Evolutionary conservation across 805 yeast species (phyloP), one percentile per base, ranked within the genome.

Genomic region (Candida quercuum): DNA sequence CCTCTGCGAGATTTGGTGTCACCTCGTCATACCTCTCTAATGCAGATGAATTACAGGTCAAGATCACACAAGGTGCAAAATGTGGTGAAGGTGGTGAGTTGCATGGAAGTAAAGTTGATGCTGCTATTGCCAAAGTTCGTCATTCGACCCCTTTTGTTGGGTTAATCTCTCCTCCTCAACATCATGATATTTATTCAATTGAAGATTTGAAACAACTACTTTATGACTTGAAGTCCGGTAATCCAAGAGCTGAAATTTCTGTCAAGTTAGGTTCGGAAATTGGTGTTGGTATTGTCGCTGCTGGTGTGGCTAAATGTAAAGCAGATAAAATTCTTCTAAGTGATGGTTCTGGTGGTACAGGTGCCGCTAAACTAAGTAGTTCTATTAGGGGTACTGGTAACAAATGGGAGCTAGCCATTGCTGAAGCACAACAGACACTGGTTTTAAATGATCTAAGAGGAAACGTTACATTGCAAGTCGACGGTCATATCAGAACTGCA

Each of bases 281-380:
- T 42, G 99, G 99, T 69, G 98, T 91, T 38, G 99, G 99, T 71
- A 88, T 93, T 57, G 91, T 93, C 59, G 98, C 98, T 20, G 87
- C 97, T 31, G 99, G 99, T 75, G 99, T 91, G 21, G 98, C 98
- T 43, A 91, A 91, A 68, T 99, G 99, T 15, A 94, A 93, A 59
- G 96, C 98, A 12, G 98, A 93, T 60, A 96, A 91, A 59, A 84
- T 91, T 55, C 74, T 91, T 59, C 86, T 91, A 47, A 86, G 96
- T 43, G 98, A 98, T 56, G 97, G 94, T 58, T 98, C 91, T 64
- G 99, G 99, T 76, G 99, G 99, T 71, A 91, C 99, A 41, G 99
- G 99, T 80, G 99, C 99, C 42, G 91, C 96, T 42, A 78, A 94
- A 63, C 10, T 29, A 17, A 86, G 94, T 87, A 89, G 97, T 16